Base-by-base conservation (phyloP, 2,329 filamentous ascomycete genomes). In the Trematosphaeria pertusa region DNA sequence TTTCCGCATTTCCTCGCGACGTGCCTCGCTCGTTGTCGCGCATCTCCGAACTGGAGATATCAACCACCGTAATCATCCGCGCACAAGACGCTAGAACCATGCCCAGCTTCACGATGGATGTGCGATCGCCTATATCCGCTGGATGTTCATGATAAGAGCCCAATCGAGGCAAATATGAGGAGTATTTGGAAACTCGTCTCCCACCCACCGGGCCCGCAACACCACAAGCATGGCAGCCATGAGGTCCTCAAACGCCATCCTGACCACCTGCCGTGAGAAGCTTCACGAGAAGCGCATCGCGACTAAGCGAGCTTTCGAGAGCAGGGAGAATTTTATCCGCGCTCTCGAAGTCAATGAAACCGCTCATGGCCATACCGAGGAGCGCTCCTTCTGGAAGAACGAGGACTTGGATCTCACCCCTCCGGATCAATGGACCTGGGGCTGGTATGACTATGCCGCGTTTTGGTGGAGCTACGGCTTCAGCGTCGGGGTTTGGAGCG, bases 401-500 rank as follows among this genome's bases (percentile, higher is more conserved):
- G 52, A 55, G 35, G 52, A 55, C 26, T 49, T 55, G 8, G 52
- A 52, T 22, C 31, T 55, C n/a, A 50, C 49, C 15, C 52, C 52
- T 5, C 40, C 22, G 7, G 26, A 37, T 12, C 39, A 47, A n/a
- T 49, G 52, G 45, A 46, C 52, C 7, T 55, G 52, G 52, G 48
- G 44, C 11, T 55, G 52, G 52, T 49, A 43, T 15, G 52, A 48
- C 30, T 55, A 35, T 39, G 42, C 49, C 2, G 52, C 49, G 1
- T 55, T 55, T 21, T 55, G 52, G 52, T 55, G 52, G 45, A 49
- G 45, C 20, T 55, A 54, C 34, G 50, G 47, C 11, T 47, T 48
- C 34, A 51, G 38, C 35, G 32, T 43, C 10, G 47, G 47, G n/a
- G 44, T 48, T n/a, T 48, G 45, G 45, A 48, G 45, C 33, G 37